phyloP scores from a whole-genome alignment of 345 rosid genomes.

The Cardiospermum halicacabum region DNA sequence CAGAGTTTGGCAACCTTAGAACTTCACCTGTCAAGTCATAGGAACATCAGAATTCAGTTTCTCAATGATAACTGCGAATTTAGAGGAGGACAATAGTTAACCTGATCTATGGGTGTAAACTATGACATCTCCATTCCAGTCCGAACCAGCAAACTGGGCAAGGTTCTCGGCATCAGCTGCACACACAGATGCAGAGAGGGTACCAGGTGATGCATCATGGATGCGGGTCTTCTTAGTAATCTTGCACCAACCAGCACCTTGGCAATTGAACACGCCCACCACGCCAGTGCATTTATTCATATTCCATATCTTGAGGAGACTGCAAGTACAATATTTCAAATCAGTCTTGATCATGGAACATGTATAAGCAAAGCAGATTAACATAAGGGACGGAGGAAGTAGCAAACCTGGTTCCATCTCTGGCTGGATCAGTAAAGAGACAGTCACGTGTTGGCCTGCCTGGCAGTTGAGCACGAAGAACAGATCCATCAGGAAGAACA shows the following conservation, averaged over 20 bases:
- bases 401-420: slow-evolving; percentile 70
- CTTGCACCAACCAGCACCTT: slow-evolving; percentile 99
- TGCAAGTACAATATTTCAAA: slow-evolving; percentile 18
- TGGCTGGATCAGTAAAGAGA: slow-evolving; percentile 82
- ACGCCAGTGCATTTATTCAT: slow-evolving; percentile 77
- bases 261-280: slow-evolving; percentile 94
- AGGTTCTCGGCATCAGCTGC: slow-evolving; percentile 71
- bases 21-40: slow-evolving; percentile 58
- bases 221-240: slow-evolving; percentile 67
- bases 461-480: slow-evolving; percentile 80
- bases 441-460: slow-evolving; percentile 94
- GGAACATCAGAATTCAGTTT: background rate
- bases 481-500: slow-evolving; percentile 93
- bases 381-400: background rate
- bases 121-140: slow-evolving; percentile 74
- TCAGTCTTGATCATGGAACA: background rate
- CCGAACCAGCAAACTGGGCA: slow-evolving; percentile 61
- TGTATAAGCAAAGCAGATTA: background rate
- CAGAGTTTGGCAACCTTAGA: slow-evolving; percentile 61
- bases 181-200: slow-evolving; percentile 59
- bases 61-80: background rate
- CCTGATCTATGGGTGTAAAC: slow-evolving; percentile 77
- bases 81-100: slow-evolving; percentile 23
- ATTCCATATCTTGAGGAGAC: slow-evolving; percentile 94
- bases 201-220: slow-evolving; percentile 82